phyloP scores from a whole-genome alignment of 257 asterid genomes.

The Solanum verrucosum region DNA sequence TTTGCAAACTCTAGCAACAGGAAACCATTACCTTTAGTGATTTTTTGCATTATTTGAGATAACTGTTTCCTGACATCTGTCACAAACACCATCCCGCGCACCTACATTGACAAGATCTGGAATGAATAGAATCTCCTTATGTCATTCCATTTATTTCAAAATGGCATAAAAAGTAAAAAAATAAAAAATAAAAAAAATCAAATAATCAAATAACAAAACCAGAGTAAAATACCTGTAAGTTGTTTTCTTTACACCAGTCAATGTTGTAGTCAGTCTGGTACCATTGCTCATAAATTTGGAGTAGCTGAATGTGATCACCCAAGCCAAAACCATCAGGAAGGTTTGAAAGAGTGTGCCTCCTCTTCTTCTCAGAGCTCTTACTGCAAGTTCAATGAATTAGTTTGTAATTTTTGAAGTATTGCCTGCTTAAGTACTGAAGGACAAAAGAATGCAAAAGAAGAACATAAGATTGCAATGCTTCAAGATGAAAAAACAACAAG shows the following conservation, averaged over 20 bases:
- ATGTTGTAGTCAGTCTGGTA: slow-evolving; percentile 48
- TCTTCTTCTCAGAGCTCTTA: slow-evolving; percentile 57
- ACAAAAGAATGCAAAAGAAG: neutral
- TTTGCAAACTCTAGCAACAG: neutral
- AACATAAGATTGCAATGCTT: neutral
- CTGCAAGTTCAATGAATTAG: slow-evolving; percentile 17
- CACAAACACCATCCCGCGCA: slow-evolving; percentile 89
- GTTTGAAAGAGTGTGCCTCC: slow-evolving; percentile 63
- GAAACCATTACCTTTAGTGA: slow-evolving; percentile 51
- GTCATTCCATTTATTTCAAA: neutral
- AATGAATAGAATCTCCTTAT: neutral
- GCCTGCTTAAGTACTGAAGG: neutral
- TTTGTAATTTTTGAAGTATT: neutral
- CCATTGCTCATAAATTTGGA: slow-evolving; percentile 90
- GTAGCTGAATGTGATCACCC: slow-evolving; percentile 95
- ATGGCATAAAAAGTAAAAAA: neutral
- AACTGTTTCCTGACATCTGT: slow-evolving; percentile 81
- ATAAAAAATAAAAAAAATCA: neutral
- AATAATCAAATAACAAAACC: neutral
- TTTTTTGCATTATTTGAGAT: slow-evolving; percentile 86
- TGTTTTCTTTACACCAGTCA: slow-evolving; percentile 84
- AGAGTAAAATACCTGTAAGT: slow-evolving; percentile 50
- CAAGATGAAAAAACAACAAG: neutral
- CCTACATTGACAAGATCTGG: slow-evolving; percentile 40
- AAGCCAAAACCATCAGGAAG: slow-evolving; percentile 93